Evolutionary conservation across 306 rosid genomes (phyloP).

Genomic region (Herpetospermum pedunculosum): DNA sequence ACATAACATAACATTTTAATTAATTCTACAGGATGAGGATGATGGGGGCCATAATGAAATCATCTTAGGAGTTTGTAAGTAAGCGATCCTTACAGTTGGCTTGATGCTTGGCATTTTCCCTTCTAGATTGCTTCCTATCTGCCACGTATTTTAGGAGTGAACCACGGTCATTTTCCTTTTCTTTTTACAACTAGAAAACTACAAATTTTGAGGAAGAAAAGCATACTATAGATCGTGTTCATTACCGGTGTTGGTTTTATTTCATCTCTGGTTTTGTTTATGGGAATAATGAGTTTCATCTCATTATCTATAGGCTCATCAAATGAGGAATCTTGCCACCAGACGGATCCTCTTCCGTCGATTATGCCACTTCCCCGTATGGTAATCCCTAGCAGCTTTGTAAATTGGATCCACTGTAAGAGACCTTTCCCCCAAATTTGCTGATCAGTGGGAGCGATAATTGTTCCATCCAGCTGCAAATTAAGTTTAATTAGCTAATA

Average conservation of each 20-base stretch:
- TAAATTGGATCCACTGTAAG: slow-evolving; percentile 75
- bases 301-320: slow-evolving; percentile 71
- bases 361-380: slow-evolving; percentile 79
- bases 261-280: slow-evolving; percentile 29
- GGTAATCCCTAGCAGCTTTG: slow-evolving; percentile 64
- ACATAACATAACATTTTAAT: slow-evolving; percentile 14
- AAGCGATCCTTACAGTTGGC: slow-evolving; percentile 69
- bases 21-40: background rate
- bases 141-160: background rate
- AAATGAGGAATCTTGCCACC: slow-evolving; percentile 74
- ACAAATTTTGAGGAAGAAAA: background rate
- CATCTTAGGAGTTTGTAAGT: background rate
- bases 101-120: slow-evolving; percentile 71
- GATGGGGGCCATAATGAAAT: background rate
- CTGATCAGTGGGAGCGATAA: slow-evolving; percentile 63
- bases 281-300: slow-evolving; percentile 55
- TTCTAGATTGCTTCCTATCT: slow-evolving; percentile 51
- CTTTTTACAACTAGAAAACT: background rate
- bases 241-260: slow-evolving; percentile 61
- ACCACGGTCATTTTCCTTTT: background rate
- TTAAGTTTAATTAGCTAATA: background rate
- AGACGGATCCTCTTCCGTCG: slow-evolving; percentile 86
- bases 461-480: slow-evolving; percentile 77
- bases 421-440: slow-evolving; percentile 65
- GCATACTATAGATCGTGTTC: background rate